Conservation (phyloP, 257 asterid genomes). For the Cruciata laevipes region DNA sequence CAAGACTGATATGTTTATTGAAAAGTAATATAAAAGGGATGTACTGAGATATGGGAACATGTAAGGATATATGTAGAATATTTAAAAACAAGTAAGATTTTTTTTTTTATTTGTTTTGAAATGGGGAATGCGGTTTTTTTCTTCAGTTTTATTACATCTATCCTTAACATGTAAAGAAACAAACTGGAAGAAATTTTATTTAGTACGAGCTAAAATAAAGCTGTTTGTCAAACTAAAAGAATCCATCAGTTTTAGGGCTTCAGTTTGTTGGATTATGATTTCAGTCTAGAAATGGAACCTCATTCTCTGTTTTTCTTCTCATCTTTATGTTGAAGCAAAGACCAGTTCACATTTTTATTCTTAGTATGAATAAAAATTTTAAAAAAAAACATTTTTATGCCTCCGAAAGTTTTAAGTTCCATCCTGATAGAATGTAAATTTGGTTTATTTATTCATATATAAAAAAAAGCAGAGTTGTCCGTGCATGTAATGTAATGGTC, state of each 20-base stretch:
- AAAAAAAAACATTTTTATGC: no score
- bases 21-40: no score
- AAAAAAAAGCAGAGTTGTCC: not conserved
- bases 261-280: not conserved
- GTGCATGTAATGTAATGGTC: constrained; percentile 6
- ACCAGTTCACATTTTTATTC: not conserved
- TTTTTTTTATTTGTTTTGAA: not conserved
- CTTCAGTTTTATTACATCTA: not conserved
- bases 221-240: not conserved
- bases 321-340: not conserved
- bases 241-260: not conserved
- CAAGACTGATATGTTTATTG: not conserved
- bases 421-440: not conserved
- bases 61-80: not conserved
- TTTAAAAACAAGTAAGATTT: not conserved
- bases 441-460: not conserved
- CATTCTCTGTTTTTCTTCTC: not conserved
- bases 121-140: not conserved
- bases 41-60: not conserved
- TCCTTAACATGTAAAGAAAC: not conserved
- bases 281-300: not conserved
- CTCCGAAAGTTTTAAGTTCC: not conserved
- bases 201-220: not conserved
- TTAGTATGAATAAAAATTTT: not conserved
- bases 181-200: not conserved